Evolutionary conservation across 73 alveolate genomes (phyloP), one percentile per base, ranked within the genome.

Genomic region (Chromera velia): DNA sequence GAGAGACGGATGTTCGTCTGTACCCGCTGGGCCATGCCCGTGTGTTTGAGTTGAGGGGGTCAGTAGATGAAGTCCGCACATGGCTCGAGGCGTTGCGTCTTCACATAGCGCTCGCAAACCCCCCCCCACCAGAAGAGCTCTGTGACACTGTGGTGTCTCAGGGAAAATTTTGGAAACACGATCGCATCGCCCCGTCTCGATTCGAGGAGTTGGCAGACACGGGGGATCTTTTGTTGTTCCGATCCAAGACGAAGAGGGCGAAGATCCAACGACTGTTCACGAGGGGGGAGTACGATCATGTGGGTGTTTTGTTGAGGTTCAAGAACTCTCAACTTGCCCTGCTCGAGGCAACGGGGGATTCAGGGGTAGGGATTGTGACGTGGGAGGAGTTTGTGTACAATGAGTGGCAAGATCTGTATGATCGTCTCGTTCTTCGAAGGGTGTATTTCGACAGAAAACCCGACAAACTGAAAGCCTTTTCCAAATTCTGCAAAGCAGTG

Each of bases 141-240:
- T 29, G 28, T 28, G 30, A 69, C 32, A n/a, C 30, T 69, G 28
- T 29, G 24, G 49, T 26, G 80, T n/a, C n/a, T n/a, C 40, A 79
- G 28, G 67, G 69, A 74, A 73, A 87, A 66, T 83, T 83, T 45
- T 77, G 66, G 34, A 62, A 89, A 76, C 79, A 87, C 81, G 88
- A 84, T 81, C 47, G 75, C 33, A 91, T 93, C 19, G 40, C 88
- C 32, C 90, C 85, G 75, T 74, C 74, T 34, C 66, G 75, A 29
- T 90, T 94, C 74, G 78, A 75, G 46, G 77, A 82, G 30, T 80
- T 76, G 33, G 96, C 96, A 32, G 93, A 92, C 48, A 80, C 97
- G 31, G 95, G 98, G 0, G 98, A 94, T 86, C 82, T 94, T 46
- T 47, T 94, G 62, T 88, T 94, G 33, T 94, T 94, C 81, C 83